These are phyloP conservation scores for Aspergillus melleus DNA, from an alignment of 2,329 filamentous ascomycete species.

Conservation along the genomic window DNA sequence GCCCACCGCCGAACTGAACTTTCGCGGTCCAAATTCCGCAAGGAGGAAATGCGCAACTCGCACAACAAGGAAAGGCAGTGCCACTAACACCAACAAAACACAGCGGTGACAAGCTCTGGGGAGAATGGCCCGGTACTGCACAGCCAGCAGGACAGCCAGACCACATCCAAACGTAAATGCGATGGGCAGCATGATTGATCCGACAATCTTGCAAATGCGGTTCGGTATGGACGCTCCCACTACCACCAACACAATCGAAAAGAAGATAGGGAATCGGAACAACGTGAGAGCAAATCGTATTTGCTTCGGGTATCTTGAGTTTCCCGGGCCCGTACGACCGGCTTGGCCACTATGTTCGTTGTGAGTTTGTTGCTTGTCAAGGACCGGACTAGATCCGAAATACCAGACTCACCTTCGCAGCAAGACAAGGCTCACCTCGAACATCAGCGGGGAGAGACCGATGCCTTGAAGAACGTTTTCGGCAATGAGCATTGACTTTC, in stretches of 20 bases:
- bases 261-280: slow-evolving; percentile 27
- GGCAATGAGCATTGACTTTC: slow-evolving; percentile 20
- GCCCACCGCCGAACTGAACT: slow-evolving; percentile 18
- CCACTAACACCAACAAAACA: slow-evolving; percentile 15
- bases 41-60: slow-evolving; percentile 25
- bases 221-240: slow-evolving; percentile 22
- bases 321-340: slow-evolving; percentile 25
- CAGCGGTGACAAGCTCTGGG: slow-evolving; percentile 18
- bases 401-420: slow-evolving; percentile 22
- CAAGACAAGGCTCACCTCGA: slow-evolving; percentile 30
- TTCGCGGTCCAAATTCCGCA: slow-evolving; percentile 18
- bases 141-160: slow-evolving; percentile 21
- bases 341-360: slow-evolving; percentile 24
- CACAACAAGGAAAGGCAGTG: slow-evolving; percentile 25
- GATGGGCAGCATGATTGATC: slow-evolving; percentile 21
- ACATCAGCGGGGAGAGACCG: slow-evolving; percentile 30
- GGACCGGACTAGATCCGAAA: neutral
- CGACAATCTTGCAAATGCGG: slow-evolving; percentile 16
- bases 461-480: slow-evolving; percentile 25
- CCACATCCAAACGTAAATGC: slow-evolving; percentile 25
- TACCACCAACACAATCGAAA: slow-evolving; percentile 24
- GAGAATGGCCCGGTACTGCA: slow-evolving; percentile 18
- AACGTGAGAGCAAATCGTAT: slow-evolving; percentile 24
- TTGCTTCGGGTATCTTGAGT: slow-evolving; percentile 23
- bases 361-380: neutral